Evolutionary conservation across 192 early-diverging fungal genomes (phyloP).

Genomic region (Phlyctochytrium bullatum): DNA sequence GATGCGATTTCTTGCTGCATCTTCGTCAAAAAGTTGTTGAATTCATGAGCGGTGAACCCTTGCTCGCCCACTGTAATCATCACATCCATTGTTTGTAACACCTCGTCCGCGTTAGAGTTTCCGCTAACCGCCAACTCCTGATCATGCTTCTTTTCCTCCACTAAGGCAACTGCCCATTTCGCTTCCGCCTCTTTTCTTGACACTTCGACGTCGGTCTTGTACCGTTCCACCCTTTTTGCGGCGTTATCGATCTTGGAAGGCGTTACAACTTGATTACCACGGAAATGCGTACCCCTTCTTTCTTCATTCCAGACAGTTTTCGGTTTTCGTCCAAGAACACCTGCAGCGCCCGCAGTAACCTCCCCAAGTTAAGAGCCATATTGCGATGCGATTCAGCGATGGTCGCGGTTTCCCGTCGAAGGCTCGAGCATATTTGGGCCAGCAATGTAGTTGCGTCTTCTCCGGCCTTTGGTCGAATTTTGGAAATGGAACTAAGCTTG

Average conservation of each 20-base stretch:
- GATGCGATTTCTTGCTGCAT: slow-evolving; percentile 35
- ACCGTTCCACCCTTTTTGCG: slow-evolving; percentile 13
- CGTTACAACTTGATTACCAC: too few relatives aligned
- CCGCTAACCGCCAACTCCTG: slow-evolving; percentile 4
- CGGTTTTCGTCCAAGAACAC: slow-evolving; percentile 29
- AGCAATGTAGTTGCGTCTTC: slow-evolving; percentile 25
- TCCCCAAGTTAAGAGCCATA: slow-evolving; percentile 20
- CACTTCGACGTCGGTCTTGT: slow-evolving; percentile 21
- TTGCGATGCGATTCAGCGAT: slow-evolving; percentile 30
- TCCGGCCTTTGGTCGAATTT: neutral
- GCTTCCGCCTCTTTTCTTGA: slow-evolving; percentile 13
- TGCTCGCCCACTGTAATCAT: slow-evolving; percentile 29
- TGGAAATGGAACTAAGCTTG: slow-evolving; percentile 29
- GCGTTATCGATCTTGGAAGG: slow-evolving; percentile 26
- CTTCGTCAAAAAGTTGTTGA: slow-evolving; percentile 34
- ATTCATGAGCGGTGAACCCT: slow-evolving; percentile 37
- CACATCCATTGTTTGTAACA: slow-evolving; percentile 23
- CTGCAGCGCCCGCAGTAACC: slow-evolving; percentile 16
- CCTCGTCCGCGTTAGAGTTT: neutral
- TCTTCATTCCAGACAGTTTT: slow-evolving; percentile 16
- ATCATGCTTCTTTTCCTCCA: slow-evolving; percentile 24
- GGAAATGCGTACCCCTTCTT: slow-evolving; percentile 17
- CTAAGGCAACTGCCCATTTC: slow-evolving; percentile 23
- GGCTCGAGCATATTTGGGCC: slow-evolving; percentile 24
- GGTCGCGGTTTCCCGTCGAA: slow-evolving; percentile 27